Conservation (phyloP, 495 filamentous ascomycete genomes). For the Mytilinidion resinicola region DNA sequence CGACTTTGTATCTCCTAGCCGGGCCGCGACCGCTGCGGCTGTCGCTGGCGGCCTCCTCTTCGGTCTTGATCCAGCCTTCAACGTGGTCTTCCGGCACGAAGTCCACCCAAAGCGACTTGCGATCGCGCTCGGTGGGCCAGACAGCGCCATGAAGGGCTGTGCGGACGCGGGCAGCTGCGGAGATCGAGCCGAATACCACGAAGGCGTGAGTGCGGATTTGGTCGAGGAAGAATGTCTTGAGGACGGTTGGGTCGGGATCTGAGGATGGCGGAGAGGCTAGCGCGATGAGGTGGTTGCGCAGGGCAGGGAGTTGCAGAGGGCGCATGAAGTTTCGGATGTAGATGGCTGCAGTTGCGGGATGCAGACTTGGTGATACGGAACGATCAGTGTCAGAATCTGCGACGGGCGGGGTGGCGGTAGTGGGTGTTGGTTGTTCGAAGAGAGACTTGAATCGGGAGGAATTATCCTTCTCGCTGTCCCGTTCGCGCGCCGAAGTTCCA, state of each 20-base stretch:
- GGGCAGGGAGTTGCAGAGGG: conserved; percentile 59
- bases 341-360: conserved; percentile 75
- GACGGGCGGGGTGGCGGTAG: background rate
- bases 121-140: conserved; percentile 82
- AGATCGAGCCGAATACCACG: conserved; percentile 57
- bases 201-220: conserved; percentile 83
- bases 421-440: conserved; percentile 9
- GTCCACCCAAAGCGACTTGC: conserved; percentile 82
- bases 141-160: conserved; percentile 65
- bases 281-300: conserved; percentile 60
- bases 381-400: conserved; percentile 34
- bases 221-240: conserved; percentile 73
- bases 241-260: conserved; percentile 44
- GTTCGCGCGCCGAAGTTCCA: no score
- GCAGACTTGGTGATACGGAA: conserved; percentile 59
- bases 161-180: conserved; percentile 73
- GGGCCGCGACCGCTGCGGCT: conserved; percentile 41
- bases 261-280: conserved; percentile 57
- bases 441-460: conserved; percentile 15
- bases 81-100: conserved; percentile 77
- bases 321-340: conserved; percentile 92
- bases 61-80: conserved; percentile 64
- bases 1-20: conserved; percentile 60
- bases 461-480: conserved; percentile 18
- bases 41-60: conserved; percentile 40